These are phyloP conservation scores for Candida loeiensis DNA, from an alignment of 805 yeast species.

Conservation along the genomic window DNA sequence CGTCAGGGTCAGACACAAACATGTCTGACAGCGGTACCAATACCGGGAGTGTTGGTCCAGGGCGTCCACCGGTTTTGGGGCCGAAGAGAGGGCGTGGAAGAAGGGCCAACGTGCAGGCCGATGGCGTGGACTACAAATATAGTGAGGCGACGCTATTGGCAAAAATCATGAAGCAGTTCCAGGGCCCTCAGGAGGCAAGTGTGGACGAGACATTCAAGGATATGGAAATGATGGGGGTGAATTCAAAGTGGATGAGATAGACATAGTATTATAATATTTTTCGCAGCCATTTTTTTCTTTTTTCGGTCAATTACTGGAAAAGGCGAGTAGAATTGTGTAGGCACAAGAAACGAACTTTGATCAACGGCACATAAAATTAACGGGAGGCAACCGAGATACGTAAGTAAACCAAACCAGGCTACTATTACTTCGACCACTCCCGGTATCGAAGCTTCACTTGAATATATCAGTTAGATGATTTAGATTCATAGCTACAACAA, in stretches of 20 bases:
- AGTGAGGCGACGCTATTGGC: slow-evolving; percentile 39
- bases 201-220: slow-evolving; percentile 34
- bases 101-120: slow-evolving; percentile 22
- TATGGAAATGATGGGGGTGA: slow-evolving; percentile 28
- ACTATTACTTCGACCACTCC: no score
- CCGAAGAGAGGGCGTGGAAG: slow-evolving; percentile 36
- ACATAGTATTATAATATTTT: no score
- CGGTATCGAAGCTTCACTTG: no score
- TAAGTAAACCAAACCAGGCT: no score
- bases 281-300: no score
- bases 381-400: no score
- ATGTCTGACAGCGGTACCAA: slow-evolving; percentile 18
- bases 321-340: no score
- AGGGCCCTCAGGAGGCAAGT: slow-evolving; percentile 35
- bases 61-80: slow-evolving; percentile 3
- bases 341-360: no score
- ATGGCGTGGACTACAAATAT: slow-evolving; percentile 15
- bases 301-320: no score
- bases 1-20: slow-evolving; percentile 42
- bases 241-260: slow-evolving; percentile 33
- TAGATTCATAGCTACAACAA: no score
- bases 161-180: slow-evolving; percentile 41
- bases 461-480: no score
- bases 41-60: slow-evolving; percentile 5
- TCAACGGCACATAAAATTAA: no score